These are phyloP conservation scores for Candida pseudoviswanathii DNA, from an alignment of 1,139 yeast species.

Conservation along the genomic window DNA sequence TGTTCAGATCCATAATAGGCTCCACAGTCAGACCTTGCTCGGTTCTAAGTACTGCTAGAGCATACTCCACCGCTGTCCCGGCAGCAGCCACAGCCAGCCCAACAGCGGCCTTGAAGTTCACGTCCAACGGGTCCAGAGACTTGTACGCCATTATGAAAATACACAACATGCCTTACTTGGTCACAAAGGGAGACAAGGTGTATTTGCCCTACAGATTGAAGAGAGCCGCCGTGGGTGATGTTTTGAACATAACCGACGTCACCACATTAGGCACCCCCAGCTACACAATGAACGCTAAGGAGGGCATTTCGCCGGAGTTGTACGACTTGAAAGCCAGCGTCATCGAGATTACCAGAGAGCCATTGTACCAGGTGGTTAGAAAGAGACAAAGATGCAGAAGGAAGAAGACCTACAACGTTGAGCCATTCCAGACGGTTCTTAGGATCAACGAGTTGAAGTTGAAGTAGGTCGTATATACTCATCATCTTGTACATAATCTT, in stretches of 20 bases:
- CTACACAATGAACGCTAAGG: slow-evolving; percentile 54
- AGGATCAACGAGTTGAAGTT: slow-evolving; percentile 73
- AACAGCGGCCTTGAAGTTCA: slow-evolving; percentile 59
- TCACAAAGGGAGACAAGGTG: slow-evolving; percentile 87
- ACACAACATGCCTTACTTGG: slow-evolving; percentile 83
- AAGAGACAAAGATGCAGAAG: slow-evolving; percentile 85
- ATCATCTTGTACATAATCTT: slow-evolving; percentile 6
- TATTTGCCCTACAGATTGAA: slow-evolving; percentile 76
- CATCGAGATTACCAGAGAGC: slow-evolving; percentile 83
- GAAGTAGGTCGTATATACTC: slow-evolving; percentile 5
- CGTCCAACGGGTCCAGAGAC: slow-evolving; percentile 48
- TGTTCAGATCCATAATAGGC: slow-evolving; percentile 1
- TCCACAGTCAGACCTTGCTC: background rate
- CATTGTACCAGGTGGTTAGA: slow-evolving; percentile 58
- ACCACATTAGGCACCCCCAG: slow-evolving; percentile 84
- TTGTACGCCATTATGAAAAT: slow-evolving; percentile 83
- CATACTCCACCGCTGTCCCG: slow-evolving; percentile 4
- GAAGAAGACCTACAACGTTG: slow-evolving; percentile 73
- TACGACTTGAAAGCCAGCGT: slow-evolving; percentile 75
- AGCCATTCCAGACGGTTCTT: slow-evolving; percentile 79
- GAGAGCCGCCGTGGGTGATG: slow-evolving; percentile 80
- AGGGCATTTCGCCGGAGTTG: slow-evolving; percentile 40
- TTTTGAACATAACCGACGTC: slow-evolving; percentile 69
- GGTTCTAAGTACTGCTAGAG: slow-evolving; percentile 1
- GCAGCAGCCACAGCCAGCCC: slow-evolving; percentile 13